Percentiles rank a stretch among this genome's conserved stretches.
Evolutionary conservation across 306 rosid species (phyloP).

Genomic region (Quillaja saponaria): DNA sequence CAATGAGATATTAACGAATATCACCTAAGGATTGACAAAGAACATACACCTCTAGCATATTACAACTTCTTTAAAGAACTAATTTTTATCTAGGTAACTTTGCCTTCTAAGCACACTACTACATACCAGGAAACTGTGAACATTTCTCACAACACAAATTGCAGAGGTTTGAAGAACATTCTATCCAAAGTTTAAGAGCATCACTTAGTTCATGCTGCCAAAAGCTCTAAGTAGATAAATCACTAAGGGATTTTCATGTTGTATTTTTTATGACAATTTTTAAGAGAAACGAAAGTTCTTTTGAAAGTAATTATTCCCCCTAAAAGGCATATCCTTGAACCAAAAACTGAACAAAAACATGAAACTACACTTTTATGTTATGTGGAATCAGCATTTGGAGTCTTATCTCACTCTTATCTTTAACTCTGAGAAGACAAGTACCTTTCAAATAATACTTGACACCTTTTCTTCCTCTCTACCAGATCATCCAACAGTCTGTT

Average conservation of each 20-base stretch:
- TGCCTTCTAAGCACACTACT: background rate
- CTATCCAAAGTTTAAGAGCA: background rate
- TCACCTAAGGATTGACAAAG: conserved; percentile 12
- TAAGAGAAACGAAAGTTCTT: background rate
- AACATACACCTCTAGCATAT: conserved; percentile 8
- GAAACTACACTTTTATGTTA: too few relatives aligned
- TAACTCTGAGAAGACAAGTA: too few relatives aligned
- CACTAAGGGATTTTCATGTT: background rate
- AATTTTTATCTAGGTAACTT: background rate
- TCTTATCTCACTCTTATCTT: too few relatives aligned
- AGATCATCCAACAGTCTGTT: too few relatives aligned
- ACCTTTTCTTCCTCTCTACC: too few relatives aligned
- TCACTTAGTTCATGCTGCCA: conserved; percentile 12
- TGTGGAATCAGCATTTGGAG: too few relatives aligned
- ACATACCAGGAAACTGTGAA: background rate
- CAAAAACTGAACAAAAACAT: background rate
- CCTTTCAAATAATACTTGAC: too few relatives aligned
- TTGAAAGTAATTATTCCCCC: background rate
- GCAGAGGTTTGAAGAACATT: background rate
- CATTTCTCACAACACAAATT: conserved; percentile 6
- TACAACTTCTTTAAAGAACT: conserved; percentile 12
- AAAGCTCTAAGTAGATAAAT: background rate
- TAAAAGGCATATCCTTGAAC: conserved; percentile 6
- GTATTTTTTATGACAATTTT: too few relatives aligned
- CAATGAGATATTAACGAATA: conserved; percentile 6